phyloP scores from a whole-genome alignment of 2,329 filamentous ascomycete genomes.

The Dactylella cylindrospora region DNA sequence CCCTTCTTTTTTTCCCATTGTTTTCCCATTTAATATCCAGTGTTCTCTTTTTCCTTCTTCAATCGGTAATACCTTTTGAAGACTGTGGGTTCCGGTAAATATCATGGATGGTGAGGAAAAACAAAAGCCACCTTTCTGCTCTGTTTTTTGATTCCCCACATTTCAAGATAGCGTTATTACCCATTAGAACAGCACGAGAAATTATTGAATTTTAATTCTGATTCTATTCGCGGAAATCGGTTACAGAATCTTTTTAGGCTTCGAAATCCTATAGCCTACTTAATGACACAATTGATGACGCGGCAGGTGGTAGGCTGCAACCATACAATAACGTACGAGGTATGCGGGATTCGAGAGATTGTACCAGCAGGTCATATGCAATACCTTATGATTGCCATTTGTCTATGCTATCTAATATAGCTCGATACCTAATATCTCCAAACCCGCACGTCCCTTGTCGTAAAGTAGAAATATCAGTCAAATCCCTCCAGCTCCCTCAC shows the following conservation, averaged over 20 bases:
- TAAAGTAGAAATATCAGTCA: neutral
- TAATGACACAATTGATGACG: neutral
- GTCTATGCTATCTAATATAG: conserved; percentile 12
- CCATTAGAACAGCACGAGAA: too few species aligned
- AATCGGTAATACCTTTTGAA: conserved; percentile 13
- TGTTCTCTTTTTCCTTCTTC: conserved; percentile 10
- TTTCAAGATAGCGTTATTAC: too few species aligned
- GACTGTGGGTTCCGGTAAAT: conserved; percentile 14
- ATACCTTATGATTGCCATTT: conserved; percentile 6
- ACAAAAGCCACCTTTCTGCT: too few species aligned
- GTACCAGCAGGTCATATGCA: too few species aligned
- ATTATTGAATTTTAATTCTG: too few species aligned
- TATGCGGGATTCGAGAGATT: neutral
- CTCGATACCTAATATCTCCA: conserved; percentile 6
- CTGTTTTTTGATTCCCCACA: too few species aligned
- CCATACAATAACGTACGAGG: neutral
- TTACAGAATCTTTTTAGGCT: neutral
- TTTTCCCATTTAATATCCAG: too few species aligned
- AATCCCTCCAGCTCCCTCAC: conserved; percentile 66
- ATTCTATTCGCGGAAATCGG: too few species aligned
- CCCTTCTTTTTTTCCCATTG: conserved; percentile 12
- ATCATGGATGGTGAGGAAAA: neutral
- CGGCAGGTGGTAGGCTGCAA: neutral
- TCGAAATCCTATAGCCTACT: too few species aligned
- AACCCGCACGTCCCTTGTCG: neutral